Conservation (phyloP, 495 filamentous ascomycete genomes). For the Podospora conica region DNA sequence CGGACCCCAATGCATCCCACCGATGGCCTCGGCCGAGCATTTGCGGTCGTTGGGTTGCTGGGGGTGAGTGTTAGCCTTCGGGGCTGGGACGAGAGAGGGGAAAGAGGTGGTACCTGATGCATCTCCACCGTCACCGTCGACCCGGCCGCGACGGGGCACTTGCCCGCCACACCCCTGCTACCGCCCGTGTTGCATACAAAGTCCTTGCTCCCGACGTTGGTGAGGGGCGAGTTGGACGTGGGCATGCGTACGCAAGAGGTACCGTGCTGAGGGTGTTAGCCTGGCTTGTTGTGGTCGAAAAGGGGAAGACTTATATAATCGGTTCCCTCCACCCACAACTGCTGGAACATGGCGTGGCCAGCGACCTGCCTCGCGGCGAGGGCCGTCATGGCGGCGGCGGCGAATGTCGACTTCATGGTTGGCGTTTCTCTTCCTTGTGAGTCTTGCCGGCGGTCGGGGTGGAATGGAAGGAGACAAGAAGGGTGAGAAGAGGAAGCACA, state of each 20-base stretch:
- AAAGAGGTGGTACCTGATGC: conserved; percentile 32
- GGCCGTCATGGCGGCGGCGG: conserved; percentile 22
- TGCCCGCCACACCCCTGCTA: conserved; percentile 30
- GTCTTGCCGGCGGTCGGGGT: background rate
- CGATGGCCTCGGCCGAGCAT: conserved; percentile 43
- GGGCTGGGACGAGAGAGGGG: background rate
- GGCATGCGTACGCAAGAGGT: conserved; percentile 36
- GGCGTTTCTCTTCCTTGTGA: background rate
- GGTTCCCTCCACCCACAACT: conserved; percentile 46
- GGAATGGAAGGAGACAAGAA: background rate
- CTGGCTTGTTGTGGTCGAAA: background rate
- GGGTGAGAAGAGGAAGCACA: background rate
- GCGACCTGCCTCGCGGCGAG: conserved; percentile 33
- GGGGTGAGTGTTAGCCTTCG: conserved; percentile 1
- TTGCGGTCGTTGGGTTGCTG: conserved; percentile 40
- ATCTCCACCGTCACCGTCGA: conserved; percentile 46
- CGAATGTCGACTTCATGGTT: conserved; percentile 37
- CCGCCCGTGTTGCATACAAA: conserved; percentile 40
- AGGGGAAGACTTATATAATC: conserved; percentile 39
- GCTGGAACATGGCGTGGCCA: conserved; percentile 46
- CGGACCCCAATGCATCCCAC: conserved; percentile 41
- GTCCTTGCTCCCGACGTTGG: conserved; percentile 35
- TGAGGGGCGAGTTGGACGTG: conserved; percentile 41
- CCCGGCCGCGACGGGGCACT: conserved; percentile 44
- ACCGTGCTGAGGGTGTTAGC: conserved; percentile 27